Conservation (phyloP, 2,329 filamentous ascomycete genomes). For the Pyricularia sp. region DNA sequence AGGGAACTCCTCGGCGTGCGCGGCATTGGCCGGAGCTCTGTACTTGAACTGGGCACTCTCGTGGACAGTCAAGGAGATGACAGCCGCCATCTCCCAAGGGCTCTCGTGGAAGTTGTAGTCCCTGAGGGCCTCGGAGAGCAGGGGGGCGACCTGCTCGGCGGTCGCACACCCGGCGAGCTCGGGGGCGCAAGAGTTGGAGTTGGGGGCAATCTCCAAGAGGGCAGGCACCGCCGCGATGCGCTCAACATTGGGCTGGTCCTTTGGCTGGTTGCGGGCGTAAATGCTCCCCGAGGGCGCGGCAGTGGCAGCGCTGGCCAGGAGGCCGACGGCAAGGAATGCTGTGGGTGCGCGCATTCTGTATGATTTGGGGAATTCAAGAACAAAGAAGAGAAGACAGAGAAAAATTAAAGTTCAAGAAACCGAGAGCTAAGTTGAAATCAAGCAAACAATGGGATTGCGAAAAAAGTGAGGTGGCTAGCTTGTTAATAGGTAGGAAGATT, state of each 20-base stretch:
- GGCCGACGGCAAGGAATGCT: neutral
- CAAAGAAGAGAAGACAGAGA: neutral
- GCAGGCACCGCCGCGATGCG: neutral
- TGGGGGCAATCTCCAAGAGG: slow-evolving; percentile 36
- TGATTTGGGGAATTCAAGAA: neutral
- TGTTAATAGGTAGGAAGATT: neutral
- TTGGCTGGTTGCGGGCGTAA: neutral
- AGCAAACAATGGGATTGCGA: neutral
- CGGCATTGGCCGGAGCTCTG: slow-evolving; percentile 54
- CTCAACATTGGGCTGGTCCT: neutral
- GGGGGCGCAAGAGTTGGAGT: slow-evolving; percentile 43
- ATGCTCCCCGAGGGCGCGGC: neutral
- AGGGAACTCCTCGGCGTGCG: slow-evolving; percentile 22
- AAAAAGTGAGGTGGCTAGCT: neutral
- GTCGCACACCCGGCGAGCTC: slow-evolving; percentile 51
- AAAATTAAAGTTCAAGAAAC: neutral
- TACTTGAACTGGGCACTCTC: slow-evolving; percentile 63
- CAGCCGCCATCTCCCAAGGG: slow-evolving; percentile 54
- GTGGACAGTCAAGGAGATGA: slow-evolving; percentile 61
- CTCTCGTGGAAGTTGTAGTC: slow-evolving; percentile 42
- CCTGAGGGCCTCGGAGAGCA: slow-evolving; percentile 45
- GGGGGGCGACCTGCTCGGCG: slow-evolving; percentile 49
- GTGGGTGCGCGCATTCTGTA: neutral
- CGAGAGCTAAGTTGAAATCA: neutral
- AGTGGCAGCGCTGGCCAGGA: neutral